Base-by-base conservation (phyloP, 169 alveolate species). In the Hepatocystis sp. region DNA sequence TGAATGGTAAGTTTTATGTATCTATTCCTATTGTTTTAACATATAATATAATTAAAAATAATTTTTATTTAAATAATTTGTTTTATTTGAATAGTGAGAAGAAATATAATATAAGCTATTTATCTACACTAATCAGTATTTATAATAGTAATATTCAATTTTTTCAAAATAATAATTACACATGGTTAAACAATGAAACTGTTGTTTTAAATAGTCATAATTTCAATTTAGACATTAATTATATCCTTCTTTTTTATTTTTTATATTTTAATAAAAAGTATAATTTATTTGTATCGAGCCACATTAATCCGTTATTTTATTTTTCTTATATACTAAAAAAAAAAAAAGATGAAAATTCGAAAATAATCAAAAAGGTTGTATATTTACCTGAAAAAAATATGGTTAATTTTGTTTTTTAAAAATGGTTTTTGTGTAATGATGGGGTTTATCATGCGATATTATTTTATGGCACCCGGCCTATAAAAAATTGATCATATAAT, bases 321-420 rank as follows among this genome's bases (percentile, higher is more conserved):
- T 76, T 56, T 76, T 58, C 23, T 63, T 51, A 34, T 19, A 17
- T 39, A 25, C 0, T 27, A 46, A 2, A 51, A 4, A 0, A 23
- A 15, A 56, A 46, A 36, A 58, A 67, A 1, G 36, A 39, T 8
- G 25, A 19, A 21, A 76, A 60, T 76, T 23, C 32, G 2, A 76
- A 58, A 58, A 46, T 44, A 17, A 49, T 76, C 23, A 51, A 56
- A 58, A 76, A 53, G 19, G n/a, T 76, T 58, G 67, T 76, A n/a
- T 58, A 76, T 51, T 49, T 25, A 21, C 11, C 76, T 58, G 88
- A 76, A 21, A 58, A 60, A 40, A 76, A 76, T 28, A 17, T 76
- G 34, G 55, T 76, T 44, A 76, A 76, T 58, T 76, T 76, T 51
- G 88, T 76, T 28, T 58, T 58, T 15, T 76, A 47, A 76, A 32